Percentiles rank a stretch among this genome's conserved stretches.
phyloP scores from a whole-genome alignment of 169 alveolate genomes.

The Blepharisma undulans region DNA sequence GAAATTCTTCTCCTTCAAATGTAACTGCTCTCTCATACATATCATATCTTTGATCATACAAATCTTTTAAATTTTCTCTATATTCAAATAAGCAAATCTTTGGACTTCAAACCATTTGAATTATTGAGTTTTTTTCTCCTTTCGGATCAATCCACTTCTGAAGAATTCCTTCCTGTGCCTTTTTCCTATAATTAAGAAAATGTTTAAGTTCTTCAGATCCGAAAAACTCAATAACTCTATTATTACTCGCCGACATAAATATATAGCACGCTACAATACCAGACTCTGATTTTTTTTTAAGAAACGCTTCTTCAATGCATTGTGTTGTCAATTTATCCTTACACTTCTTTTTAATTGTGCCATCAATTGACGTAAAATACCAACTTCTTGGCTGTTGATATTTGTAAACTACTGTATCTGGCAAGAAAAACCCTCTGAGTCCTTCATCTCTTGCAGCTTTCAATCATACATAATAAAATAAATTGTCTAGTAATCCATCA shows the following conservation, averaged over 20 bases:
- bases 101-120: slow-evolving; percentile 77
- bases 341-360: slow-evolving; percentile 57
- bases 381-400: slow-evolving; percentile 79
- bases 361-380: slow-evolving; percentile 73
- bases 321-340: slow-evolving; percentile 63
- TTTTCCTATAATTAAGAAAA: slow-evolving; percentile 62
- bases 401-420: slow-evolving; percentile 77
- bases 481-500: slow-evolving; percentile 76
- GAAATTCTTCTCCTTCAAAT: slow-evolving; percentile 85
- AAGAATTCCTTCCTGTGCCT: slow-evolving; percentile 76
- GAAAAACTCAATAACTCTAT: slow-evolving; percentile 18
- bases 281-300: slow-evolving; percentile 51
- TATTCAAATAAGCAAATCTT: slow-evolving; percentile 77
- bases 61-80: slow-evolving; percentile 62
- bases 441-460: slow-evolving; percentile 61
- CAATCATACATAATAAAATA: slow-evolving; percentile 74
- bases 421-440: slow-evolving; percentile 62
- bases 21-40: slow-evolving; percentile 79
- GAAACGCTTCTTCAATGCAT: slow-evolving; percentile 65
- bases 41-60: slow-evolving; percentile 60
- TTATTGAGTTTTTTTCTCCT: slow-evolving; percentile 59
- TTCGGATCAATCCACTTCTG: slow-evolving; percentile 79
- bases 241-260: slow-evolving; percentile 33
- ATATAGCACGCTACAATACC: slow-evolving; percentile 74
- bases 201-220: slow-evolving; percentile 35